phyloP scores from a whole-genome alignment of 106 monocot species.

The Allium fistulosum region DNA sequence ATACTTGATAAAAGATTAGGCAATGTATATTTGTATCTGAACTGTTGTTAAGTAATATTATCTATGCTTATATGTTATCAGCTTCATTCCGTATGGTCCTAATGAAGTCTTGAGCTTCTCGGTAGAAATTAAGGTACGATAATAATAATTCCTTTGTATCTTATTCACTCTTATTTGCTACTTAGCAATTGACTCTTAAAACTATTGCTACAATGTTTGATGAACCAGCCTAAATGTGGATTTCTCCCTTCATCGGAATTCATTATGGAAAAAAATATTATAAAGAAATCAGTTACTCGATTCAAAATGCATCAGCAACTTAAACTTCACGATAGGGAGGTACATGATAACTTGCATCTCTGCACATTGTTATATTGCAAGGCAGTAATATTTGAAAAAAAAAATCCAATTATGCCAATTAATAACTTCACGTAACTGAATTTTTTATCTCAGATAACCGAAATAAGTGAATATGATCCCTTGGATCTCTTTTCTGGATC shows the following conservation, averaged over 20 bases:
- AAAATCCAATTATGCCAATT: too few species aligned
- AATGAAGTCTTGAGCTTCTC: conserved; percentile 39
- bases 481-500: conserved; percentile 88
- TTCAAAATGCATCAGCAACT: conserved; percentile 87
- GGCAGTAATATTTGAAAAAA: too few species aligned
- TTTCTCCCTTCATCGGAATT: conserved; percentile 84
- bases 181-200: conserved; percentile 10
- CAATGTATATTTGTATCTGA: too few species aligned
- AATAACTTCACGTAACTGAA: not conserved
- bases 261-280: conserved; percentile 37
- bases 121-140: conserved; percentile 85
- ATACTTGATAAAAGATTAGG: too few species aligned
- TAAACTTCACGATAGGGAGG: conserved; percentile 71
- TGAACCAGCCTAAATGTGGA: conserved; percentile 82
- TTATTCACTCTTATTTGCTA: not conserved
- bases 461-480: conserved; percentile 76
- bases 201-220: conserved; percentile 12
- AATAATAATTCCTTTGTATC: not conserved
- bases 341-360: conserved; percentile 4
- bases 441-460: conserved; percentile 45
- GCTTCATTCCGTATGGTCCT: conserved; percentile 29
- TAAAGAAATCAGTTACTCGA: conserved; percentile 64
- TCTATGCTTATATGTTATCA: not conserved
- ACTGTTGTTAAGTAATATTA: too few species aligned
- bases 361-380: too few species aligned